Base-by-base conservation (phyloP, 2,329 filamentous ascomycete genomes). In the Thelonectria olida region DNA sequence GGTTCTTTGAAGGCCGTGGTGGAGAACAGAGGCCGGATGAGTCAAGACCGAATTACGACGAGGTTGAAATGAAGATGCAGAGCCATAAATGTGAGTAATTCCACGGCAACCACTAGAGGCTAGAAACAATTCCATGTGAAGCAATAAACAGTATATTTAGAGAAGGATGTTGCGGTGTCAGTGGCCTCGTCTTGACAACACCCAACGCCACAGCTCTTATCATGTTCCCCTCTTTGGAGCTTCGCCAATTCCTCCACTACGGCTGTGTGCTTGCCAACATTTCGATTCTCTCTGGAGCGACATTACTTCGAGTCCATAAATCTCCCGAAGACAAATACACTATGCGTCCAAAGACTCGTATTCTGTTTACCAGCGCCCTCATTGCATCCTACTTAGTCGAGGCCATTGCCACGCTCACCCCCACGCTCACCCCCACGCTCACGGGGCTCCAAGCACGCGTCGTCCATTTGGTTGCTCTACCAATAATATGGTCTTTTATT, bases 201-300 rank as follows among this genome's bases (percentile, higher is more conserved):
- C n/a, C n/a, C 7, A 20, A 20, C 9, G 15, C 38, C n/a, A 8
- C 34, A 41, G 27, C 31, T 47, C 27, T 38, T 41, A 39, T 13
- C 12, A 54, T 54, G 31, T n/a, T 39, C 7, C 39, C 47, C 10
- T 22, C 4, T 4, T 19, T 44, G 1, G 17, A 28, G 6, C 7
- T 36, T 17, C 27, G 13, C 17, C 23, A 34, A 17, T 56, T 52
- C 23, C 67, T 70, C 4, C 65, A 71, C 59, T 67, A 65, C 36
- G 38, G 19, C 31, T 61, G 61, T 4, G 59, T 63, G 7, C 1
- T 55, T 17, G 39, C 50, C 0, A 36, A 38, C 10, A 31, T 48
- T 9, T 23, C 17, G 0, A 60, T 58, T 15, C 56, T 62, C 17
- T 38, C 56, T 7, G 20, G 15, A 5, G n/a, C 31, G 2, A 20